Evolutionary conservation across 345 rosid genomes (phyloP), one percentile per base, ranked within the genome.

Genomic region (Linum usitatissimum): DNA sequence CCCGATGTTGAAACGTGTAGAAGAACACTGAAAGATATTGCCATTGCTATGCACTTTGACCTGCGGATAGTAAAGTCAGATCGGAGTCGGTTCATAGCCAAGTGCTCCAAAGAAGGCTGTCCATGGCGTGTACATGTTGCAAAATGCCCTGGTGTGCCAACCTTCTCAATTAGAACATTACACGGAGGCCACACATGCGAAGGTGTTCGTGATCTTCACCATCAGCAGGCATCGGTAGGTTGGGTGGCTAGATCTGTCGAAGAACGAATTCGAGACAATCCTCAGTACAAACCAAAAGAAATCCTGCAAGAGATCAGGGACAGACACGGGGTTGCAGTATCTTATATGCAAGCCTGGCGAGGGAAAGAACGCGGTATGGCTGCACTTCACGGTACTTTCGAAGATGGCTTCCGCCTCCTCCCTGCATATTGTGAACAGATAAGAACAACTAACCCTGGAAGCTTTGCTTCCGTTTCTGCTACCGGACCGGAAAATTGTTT

Each of bases 271-370:
- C 84, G 97, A 54, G 96, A 90, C 70, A 93, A 93, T 70, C 99
- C 99, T 17, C 99, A 81, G 67, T 93, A 82, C 74, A 93, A 90
- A 71, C 99, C 99, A 0, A 90, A 90, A 68, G 92, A 93, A 78
- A 93, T 93, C 55, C 77, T 93, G 76, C 96, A 93, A 75, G 97
- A 88, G 63, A 93, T 93, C 67, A 85, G 92, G 5, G 97, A 93
- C 53, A 82, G 82, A 74, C 99, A 93, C 74, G 99, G 99, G 20
- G 99, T 93, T 77, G 92, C 94, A 2, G 99, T 93, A 59, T 93
- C 99, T 65, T 93, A 93, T 70, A 93, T 93, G 99, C 99, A 93
- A 76, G 99, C 99, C 58, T 93, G 99, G 99, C 99, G 99, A 1
- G 99, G 99, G 69, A 93, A 93, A 76, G 99, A 93, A 76, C 86